phyloP scores from a whole-genome alignment of 2,329 filamentous ascomycete genomes.

The Graphiopsis chlorocephala region DNA sequence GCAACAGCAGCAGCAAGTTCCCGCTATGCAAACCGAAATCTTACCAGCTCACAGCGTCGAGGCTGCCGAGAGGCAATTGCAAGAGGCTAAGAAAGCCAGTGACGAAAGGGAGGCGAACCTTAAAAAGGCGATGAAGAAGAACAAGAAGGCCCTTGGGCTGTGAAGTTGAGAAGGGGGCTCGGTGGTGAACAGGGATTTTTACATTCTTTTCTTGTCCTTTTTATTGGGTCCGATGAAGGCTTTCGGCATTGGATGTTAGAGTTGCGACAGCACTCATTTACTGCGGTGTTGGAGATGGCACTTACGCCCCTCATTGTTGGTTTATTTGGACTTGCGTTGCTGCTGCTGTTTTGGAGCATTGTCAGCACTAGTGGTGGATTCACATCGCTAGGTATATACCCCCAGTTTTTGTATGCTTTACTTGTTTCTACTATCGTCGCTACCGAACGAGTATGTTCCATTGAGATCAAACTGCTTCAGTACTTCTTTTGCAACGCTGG shows the following conservation, averaged over 20 bases:
- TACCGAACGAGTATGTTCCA: neutral
- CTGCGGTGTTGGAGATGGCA: neutral
- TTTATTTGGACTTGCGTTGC: neutral
- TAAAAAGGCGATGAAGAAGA: slow-evolving; percentile 36
- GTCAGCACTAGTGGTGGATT: neutral
- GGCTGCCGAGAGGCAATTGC: slow-evolving; percentile 31
- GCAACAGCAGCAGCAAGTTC: slow-evolving; percentile 16
- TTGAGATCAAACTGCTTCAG: too few relatives aligned
- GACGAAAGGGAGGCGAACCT: slow-evolving; percentile 35
- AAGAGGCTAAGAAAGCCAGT: slow-evolving; percentile 31
- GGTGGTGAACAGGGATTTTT: neutral
- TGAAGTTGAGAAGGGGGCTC: neutral
- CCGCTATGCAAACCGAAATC: slow-evolving; percentile 7
- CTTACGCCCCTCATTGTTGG: neutral
- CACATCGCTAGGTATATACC: slow-evolving; percentile 12
- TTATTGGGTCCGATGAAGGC: neutral
- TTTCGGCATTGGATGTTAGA: neutral
- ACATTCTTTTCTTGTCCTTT: neutral
- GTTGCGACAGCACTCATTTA: neutral
- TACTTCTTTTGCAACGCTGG: too few relatives aligned
- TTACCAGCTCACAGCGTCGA: slow-evolving; percentile 26
- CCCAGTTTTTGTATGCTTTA: neutral
- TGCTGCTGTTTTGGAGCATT: neutral
- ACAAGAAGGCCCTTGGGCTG: slow-evolving; percentile 32
- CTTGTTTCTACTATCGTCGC: neutral